Evolutionary conservation across 768 basidiomycete genomes (phyloP), one percentile per base, ranked within the genome.

Genomic region (Ramaria sp.): DNA sequence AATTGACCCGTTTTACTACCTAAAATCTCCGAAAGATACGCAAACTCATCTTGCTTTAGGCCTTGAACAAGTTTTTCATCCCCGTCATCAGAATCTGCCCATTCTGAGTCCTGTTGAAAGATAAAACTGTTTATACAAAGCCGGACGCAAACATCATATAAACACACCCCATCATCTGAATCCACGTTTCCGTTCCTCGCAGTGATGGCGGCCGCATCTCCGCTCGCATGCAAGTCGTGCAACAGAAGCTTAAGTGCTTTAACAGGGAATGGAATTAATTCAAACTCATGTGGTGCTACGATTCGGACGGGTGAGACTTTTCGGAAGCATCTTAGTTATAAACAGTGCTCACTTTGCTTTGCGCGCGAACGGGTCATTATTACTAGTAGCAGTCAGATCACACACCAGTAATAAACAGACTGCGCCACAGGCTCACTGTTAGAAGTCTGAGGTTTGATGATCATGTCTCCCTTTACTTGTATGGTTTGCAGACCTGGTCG

Each of bases 281-380:
- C 86, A 68, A 90, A 97, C 67, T 92, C 84, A 55, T 85, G 85
- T 1, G 96, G 95, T 39, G 76, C 42, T 48, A 12, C 92, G 96
- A 66, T 6, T 62, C 56, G 56, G 42, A 7, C 17, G 5, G 17
- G 43, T 30, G 61, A 58, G 38, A 34, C 50, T 60, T 37, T 37
- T 37, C 10, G 57, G n/a, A 24, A 47, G 52, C 34, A 41, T 58
- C 9, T 50, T 27, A 54, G 19, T 37, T 47, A 49, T 59, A 55
- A 53, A 59, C 30, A 57, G 58, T 59, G 70, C 86, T 69, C 71
- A 96, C 94, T 86, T 62, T 75, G 78, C 73, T 83, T 89, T 51
- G 96, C 90, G 64, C 82, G 78, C 33, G 95, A 95, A 60, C 96
- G 82, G 49, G 96, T 98, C 89, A 97, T 91, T 69, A 98, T 97